phyloP scores from a whole-genome alignment of 805 yeast genomes.

The baker's yeast (Saccharomyces cerevisiae) region DNA sequence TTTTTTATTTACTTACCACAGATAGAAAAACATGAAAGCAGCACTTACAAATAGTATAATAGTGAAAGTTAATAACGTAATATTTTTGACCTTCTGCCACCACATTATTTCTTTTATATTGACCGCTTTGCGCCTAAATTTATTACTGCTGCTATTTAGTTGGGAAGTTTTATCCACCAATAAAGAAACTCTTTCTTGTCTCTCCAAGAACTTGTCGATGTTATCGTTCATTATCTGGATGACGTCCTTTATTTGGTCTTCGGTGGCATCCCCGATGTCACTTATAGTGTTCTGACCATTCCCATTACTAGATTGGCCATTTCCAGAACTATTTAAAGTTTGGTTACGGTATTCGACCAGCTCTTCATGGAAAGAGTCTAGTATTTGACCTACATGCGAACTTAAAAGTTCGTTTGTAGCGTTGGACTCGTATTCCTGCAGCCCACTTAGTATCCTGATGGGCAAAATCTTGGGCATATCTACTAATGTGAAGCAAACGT shows the following conservation, averaged over 20 bases:
- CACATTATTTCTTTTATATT: conserved; percentile 59
- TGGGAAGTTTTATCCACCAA: conserved; percentile 75
- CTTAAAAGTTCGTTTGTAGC: conserved; percentile 19
- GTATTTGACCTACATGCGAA: conserved; percentile 19
- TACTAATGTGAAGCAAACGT: conserved; percentile 22
- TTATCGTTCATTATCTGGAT: conserved; percentile 32
- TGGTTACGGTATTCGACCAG: conserved; percentile 19
- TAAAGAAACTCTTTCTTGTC: conserved; percentile 69
- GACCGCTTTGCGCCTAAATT: conserved; percentile 63
- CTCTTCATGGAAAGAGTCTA: conserved; percentile 27
- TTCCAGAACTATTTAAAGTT: conserved; percentile 4
- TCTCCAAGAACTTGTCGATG: conserved; percentile 44
- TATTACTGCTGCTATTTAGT: conserved; percentile 55
- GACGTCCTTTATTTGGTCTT: conserved; percentile 25
- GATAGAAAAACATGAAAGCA: conserved; percentile 14
- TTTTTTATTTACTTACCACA: conserved; percentile 1
- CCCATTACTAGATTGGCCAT: neutral
- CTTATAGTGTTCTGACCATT: conserved; percentile 5
- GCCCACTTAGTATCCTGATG: conserved; percentile 26
- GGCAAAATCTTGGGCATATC: conserved; percentile 28
- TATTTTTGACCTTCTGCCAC: conserved; percentile 46
- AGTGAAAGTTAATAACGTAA: conserved; percentile 19
- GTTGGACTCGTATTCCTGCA: conserved; percentile 16
- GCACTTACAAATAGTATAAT: conserved; percentile 19
- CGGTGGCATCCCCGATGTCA: conserved; percentile 17